Percentiles rank a stretch among this genome's conserved stretches.
Conservation (phyloP, 1,139 yeast genomes). For the Kazachstania sp. region DNA sequence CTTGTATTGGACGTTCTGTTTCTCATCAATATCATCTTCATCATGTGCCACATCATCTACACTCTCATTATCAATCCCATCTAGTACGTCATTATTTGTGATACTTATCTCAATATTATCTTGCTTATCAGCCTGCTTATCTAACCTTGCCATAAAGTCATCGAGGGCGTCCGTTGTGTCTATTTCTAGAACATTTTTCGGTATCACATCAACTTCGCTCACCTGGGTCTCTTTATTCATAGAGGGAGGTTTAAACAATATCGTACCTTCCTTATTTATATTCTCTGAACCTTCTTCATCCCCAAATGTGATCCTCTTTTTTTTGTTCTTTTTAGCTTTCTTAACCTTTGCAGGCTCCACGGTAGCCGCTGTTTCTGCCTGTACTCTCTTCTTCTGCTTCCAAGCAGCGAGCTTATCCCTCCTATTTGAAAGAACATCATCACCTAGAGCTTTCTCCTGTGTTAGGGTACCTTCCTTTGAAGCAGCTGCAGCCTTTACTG, state of each 20-base stretch:
- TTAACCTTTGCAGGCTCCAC: conserved; percentile 6
- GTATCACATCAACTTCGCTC: background rate
- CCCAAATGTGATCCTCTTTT: conserved; percentile 19
- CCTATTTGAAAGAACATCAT: background rate
- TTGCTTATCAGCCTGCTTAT: background rate
- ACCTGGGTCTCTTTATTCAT: background rate
- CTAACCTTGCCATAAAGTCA: conserved; percentile 22
- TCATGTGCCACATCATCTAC: background rate
- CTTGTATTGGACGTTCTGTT: conserved; percentile 21
- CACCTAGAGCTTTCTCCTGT: background rate
- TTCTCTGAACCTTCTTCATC: conserved; percentile 28
- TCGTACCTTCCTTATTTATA: conserved; percentile 2
- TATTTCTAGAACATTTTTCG: background rate
- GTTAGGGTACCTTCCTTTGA: background rate
- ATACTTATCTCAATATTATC: background rate
- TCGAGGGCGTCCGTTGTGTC: conserved; percentile 24
- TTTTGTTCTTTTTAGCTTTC: conserved; percentile 6
- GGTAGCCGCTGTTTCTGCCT: conserved; percentile 15
- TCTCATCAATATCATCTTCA: conserved; percentile 25
- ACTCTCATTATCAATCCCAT: background rate
- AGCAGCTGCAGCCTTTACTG: conserved; percentile 3
- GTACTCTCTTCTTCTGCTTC: conserved; percentile 35
- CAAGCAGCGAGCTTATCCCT: conserved; percentile 33
- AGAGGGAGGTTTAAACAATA: conserved; percentile 2
- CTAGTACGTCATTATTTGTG: conserved; percentile 7